These are phyloP conservation scores for Spathaspora girioi DNA, from an alignment of 805 yeast species.

Conservation along the genomic window DNA sequence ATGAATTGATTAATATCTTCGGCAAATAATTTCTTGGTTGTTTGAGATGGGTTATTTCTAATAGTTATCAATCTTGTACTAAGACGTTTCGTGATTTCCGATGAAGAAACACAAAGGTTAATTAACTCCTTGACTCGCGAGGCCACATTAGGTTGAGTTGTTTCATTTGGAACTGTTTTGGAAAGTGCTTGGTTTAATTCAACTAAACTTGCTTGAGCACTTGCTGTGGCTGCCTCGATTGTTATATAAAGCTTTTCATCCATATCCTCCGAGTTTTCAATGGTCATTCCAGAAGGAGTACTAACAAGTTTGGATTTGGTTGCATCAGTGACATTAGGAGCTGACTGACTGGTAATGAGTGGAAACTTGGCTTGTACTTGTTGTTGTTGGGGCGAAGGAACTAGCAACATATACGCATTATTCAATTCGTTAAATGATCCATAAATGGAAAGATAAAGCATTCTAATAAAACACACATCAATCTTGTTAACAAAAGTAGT, in stretches of 20 bases:
- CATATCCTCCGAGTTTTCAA: slow-evolving; percentile 36
- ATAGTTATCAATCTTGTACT: slow-evolving; percentile 51
- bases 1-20: slow-evolving; percentile 81
- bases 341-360: slow-evolving; percentile 3
- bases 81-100: slow-evolving; percentile 74
- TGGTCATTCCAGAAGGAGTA: slow-evolving; percentile 10
- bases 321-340: neutral
- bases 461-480: slow-evolving; percentile 62
- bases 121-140: slow-evolving; percentile 74
- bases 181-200: slow-evolving; percentile 68
- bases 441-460: slow-evolving; percentile 56
- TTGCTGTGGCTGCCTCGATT: slow-evolving; percentile 55
- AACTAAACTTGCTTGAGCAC: slow-evolving; percentile 75
- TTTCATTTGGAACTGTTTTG: slow-evolving; percentile 40
- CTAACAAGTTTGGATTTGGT: neutral
- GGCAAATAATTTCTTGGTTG: slow-evolving; percentile 67
- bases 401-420: slow-evolving; percentile 56
- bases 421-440: slow-evolving; percentile 65
- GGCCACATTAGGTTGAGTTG: slow-evolving; percentile 47
- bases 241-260: slow-evolving; percentile 69
- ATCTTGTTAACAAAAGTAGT: slow-evolving; percentile 48
- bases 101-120: slow-evolving; percentile 69
- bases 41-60: slow-evolving; percentile 42
- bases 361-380: slow-evolving; percentile 1
- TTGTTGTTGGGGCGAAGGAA: slow-evolving; percentile 13